Percentiles rank a stretch among this genome's conserved stretches.
Conservation (phyloP, 1,139 yeast genomes). For the Candida labiduridarum region DNA sequence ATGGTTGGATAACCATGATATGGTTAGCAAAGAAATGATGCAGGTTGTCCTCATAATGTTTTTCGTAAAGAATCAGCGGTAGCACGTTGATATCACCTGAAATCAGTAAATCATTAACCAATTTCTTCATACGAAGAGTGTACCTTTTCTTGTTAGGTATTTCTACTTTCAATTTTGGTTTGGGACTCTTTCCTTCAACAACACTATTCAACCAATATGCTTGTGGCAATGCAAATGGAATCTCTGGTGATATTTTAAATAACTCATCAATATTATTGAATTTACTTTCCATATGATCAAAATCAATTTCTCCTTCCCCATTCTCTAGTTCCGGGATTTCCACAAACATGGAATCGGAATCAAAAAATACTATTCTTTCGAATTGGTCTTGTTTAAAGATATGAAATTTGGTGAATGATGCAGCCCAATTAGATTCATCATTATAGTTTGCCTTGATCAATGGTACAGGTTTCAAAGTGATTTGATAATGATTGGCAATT, state of each 20-base stretch:
- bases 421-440: constrained; percentile 43
- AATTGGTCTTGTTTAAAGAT: constrained; percentile 53
- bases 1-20: constrained; percentile 50
- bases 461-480: constrained; percentile 25
- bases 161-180: constrained; percentile 17
- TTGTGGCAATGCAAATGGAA: constrained; percentile 37
- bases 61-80: constrained; percentile 26
- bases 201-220: constrained; percentile 38
- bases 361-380: constrained; percentile 40
- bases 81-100: constrained; percentile 16
- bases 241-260: constrained; percentile 29
- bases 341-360: constrained; percentile 44
- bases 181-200: constrained; percentile 19
- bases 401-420: constrained; percentile 57
- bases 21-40: constrained; percentile 42
- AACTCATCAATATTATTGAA: constrained; percentile 34
- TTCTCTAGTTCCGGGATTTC: constrained; percentile 10
- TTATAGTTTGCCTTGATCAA: constrained; percentile 18
- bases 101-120: constrained; percentile 15
- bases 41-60: constrained; percentile 33
- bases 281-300: constrained; percentile 11
- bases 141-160: constrained; percentile 20
- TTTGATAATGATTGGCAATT: constrained; percentile 18
- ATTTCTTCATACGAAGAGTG: constrained; percentile 14
- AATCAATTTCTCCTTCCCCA: constrained; percentile 10